phyloP scores from a whole-genome alignment of 768 basidiomycete species.

The Naganishia antarctica region DNA sequence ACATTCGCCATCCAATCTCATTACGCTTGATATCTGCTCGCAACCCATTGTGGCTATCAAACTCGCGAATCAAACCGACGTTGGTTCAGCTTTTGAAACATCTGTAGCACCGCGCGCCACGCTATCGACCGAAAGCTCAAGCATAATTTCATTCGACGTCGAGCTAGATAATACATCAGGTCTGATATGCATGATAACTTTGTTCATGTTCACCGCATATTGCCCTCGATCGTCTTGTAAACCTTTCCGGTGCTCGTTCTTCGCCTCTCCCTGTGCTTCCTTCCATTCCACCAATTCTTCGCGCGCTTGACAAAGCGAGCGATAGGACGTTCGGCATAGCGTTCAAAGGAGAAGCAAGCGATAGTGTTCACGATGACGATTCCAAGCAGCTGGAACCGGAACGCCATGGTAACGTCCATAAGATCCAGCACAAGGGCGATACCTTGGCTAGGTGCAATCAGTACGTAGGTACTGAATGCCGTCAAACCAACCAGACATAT shows the following conservation, averaged over 20 bases:
- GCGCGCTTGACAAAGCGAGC: slow-evolving; percentile 40
- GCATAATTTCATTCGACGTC: neutral
- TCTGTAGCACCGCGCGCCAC: no score
- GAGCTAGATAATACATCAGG: neutral
- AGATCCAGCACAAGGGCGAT: slow-evolving; percentile 66
- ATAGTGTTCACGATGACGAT: slow-evolving; percentile 67
- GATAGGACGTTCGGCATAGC: slow-evolving; percentile 46
- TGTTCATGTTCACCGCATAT: slow-evolving; percentile 14
- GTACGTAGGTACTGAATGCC: slow-evolving; percentile 68
- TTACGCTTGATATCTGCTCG: no score
- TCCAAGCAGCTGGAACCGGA: slow-evolving; percentile 64
- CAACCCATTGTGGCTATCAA: no score
- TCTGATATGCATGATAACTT: neutral
- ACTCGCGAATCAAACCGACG: no score
- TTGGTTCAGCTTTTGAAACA: no score
- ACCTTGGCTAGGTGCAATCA: slow-evolving; percentile 64
- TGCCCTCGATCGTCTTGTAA: slow-evolving; percentile 78
- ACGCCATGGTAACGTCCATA: slow-evolving; percentile 66
- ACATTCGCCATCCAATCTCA: no score
- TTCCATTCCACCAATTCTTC: slow-evolving; percentile 41
- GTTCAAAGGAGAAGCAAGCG: slow-evolving; percentile 69
- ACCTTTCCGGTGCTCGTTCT: slow-evolving; percentile 63
- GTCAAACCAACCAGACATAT: slow-evolving; percentile 65
- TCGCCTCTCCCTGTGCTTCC: slow-evolving; percentile 39
- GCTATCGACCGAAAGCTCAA: no score